These are phyloP conservation scores for Candida mesenterica DNA, from an alignment of 1,139 yeast species.

Conservation along the genomic window DNA sequence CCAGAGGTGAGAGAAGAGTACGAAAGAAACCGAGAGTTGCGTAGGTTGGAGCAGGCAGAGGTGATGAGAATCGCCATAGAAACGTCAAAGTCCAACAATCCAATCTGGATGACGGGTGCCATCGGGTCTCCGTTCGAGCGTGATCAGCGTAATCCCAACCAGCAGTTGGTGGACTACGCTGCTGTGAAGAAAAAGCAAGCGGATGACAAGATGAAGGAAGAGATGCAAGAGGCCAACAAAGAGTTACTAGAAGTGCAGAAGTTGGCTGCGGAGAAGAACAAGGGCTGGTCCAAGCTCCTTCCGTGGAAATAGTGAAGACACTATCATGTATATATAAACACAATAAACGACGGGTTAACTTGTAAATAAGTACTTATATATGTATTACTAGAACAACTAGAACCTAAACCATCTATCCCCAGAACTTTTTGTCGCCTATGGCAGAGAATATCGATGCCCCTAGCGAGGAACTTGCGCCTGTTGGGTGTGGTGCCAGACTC, in stretches of 20 bases:
- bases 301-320: constrained; percentile 6
- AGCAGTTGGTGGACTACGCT: constrained; percentile 46
- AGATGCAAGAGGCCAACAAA: constrained; percentile 44
- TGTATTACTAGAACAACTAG: no score
- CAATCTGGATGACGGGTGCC: constrained; percentile 78
- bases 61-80: constrained; percentile 62
- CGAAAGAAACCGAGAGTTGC: constrained; percentile 59
- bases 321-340: constrained; percentile 1
- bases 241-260: constrained; percentile 44
- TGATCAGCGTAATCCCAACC: constrained; percentile 18
- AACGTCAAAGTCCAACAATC: constrained; percentile 66
- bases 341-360: not conserved
- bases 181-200: constrained; percentile 50
- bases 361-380: no score
- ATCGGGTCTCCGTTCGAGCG: constrained; percentile 64
- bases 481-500: constrained; percentile 10
- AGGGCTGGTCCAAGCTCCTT: constrained; percentile 30
- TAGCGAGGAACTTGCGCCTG: constrained; percentile 17
- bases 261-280: constrained; percentile 31
- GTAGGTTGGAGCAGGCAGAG: constrained; percentile 65
- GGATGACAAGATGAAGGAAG: constrained; percentile 41
- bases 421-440: constrained; percentile 46
- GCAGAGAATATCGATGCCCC: constrained; percentile 37
- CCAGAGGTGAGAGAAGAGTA: constrained; percentile 82
- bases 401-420: no score